phyloP scores from a whole-genome alignment of 345 rosid genomes.

The Pugionium dolabratum region DNA sequence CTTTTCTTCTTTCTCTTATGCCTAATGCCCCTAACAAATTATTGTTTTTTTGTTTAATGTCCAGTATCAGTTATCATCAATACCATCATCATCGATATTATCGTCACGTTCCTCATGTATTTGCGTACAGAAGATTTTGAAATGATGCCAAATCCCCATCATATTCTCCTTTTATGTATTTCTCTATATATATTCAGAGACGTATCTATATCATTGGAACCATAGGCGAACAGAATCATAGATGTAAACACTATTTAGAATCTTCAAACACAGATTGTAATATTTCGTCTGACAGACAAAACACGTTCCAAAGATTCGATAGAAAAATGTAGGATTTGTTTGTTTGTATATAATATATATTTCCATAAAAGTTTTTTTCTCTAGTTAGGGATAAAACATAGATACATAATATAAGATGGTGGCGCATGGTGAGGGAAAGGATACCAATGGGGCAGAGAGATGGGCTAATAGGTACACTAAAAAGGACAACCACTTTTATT shows the following conservation, averaged over 20 bases:
- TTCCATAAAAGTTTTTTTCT: no score
- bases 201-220: no score
- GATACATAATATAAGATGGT: not conserved
- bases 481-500: conserved; percentile 38
- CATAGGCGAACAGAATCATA: no score
- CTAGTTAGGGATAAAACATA: no score
- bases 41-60: not conserved
- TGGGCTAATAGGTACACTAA: conserved; percentile 20
- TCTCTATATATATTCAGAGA: no score
- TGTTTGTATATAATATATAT: no score
- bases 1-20: not conserved
- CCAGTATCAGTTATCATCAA: conserved; percentile 8
- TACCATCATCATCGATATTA: conserved; percentile 18
- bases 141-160: not conserved
- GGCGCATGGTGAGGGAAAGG: conserved; percentile 24
- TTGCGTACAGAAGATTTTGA: conserved; percentile 21
- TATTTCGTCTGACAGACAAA: no score
- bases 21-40: conserved; percentile 6
- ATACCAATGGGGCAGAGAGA: conserved; percentile 1
- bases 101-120: conserved; percentile 21
- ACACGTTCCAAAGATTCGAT: no score
- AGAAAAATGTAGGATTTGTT: no score
- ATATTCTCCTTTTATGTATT: not conserved
- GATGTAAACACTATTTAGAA: no score
- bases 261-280: no score